phyloP scores from a whole-genome alignment of 192 early-diverging fungal genomes.

The Entophlyctis luteolus region DNA sequence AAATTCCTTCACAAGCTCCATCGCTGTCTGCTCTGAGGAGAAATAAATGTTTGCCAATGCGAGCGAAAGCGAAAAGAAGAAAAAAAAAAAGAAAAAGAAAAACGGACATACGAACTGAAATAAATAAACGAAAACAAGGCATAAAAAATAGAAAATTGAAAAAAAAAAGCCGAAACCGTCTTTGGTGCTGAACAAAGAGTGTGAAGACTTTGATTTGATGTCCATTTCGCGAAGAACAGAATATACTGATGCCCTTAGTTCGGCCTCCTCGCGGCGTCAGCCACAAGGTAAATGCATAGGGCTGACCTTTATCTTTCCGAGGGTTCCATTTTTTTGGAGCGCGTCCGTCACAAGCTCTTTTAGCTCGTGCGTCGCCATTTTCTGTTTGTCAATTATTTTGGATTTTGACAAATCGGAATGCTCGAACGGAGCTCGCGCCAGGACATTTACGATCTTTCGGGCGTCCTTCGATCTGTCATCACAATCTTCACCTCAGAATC shows the following conservation, averaged over 20 bases:
- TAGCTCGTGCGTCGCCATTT: conserved; percentile 3
- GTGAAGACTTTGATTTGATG: background rate
- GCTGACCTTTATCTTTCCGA: conserved; percentile 14
- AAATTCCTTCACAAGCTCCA: conserved; percentile 5
- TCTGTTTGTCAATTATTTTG: background rate
- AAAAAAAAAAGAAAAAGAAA: too few relatives aligned
- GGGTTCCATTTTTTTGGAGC: conserved; percentile 11
- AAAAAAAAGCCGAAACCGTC: background rate
- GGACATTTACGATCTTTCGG: conserved; percentile 18
- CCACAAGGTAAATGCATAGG: background rate
- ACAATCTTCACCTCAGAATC: conserved; percentile 20
- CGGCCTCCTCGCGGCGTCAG: background rate
- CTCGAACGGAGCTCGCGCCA: too few relatives aligned
- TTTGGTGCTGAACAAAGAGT: background rate
- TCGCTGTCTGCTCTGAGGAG: background rate
- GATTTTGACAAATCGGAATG: too few relatives aligned
- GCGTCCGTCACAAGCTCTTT: conserved; percentile 4
- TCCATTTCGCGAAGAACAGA: conserved; percentile 2
- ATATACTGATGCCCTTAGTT: conserved; percentile 13
- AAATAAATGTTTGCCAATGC: too few relatives aligned
- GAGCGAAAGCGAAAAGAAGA: too few relatives aligned
- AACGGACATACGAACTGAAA: too few relatives aligned
- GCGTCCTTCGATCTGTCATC: conserved; percentile 28
- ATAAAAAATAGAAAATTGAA: background rate
- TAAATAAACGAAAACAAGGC: too few relatives aligned